A percentile compares a stretch with the other conserved stretches of the same genome.
phyloP scores from a whole-genome alignment of 768 basidiomycete genomes.

The Suillus americanus region DNA sequence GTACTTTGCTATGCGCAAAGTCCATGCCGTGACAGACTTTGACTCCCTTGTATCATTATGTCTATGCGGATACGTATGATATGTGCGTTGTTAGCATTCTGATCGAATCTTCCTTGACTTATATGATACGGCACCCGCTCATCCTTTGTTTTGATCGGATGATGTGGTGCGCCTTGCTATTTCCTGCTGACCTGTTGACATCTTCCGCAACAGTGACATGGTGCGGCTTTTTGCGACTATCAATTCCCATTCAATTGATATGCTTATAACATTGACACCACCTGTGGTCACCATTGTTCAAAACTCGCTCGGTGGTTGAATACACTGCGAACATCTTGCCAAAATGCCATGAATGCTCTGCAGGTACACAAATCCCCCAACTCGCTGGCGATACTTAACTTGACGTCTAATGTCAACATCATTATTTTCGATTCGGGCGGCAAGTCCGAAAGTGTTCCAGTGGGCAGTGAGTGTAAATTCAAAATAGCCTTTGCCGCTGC shows the following conservation, averaged over 20 bases:
- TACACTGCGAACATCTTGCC: neutral
- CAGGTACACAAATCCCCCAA: constrained; percentile 59
- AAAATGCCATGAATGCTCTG: neutral
- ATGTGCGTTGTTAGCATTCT: constrained; percentile 41
- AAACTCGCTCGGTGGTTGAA: neutral
- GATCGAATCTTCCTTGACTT: neutral
- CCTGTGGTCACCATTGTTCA: neutral
- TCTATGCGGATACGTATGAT: constrained; percentile 63
- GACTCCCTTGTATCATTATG: no score
- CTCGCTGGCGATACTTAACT: constrained; percentile 69
- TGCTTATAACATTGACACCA: neutral
- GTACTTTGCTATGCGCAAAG: neutral
- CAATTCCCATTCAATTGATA: neutral
- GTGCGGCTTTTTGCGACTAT: neutral
- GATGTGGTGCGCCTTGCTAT: neutral
- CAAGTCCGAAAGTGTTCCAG: constrained; percentile 37
- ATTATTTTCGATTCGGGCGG: constrained; percentile 51
- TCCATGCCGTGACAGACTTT: no score
- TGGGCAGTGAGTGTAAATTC: constrained; percentile 40
- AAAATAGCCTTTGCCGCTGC: constrained; percentile 5
- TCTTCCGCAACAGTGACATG: neutral
- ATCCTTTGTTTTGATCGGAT: neutral
- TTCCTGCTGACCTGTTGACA: neutral
- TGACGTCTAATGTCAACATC: constrained; percentile 87
- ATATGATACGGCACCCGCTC: neutral